Conservation (phyloP, 805 yeast genomes). For the Barnettozyma botsteinii region DNA sequence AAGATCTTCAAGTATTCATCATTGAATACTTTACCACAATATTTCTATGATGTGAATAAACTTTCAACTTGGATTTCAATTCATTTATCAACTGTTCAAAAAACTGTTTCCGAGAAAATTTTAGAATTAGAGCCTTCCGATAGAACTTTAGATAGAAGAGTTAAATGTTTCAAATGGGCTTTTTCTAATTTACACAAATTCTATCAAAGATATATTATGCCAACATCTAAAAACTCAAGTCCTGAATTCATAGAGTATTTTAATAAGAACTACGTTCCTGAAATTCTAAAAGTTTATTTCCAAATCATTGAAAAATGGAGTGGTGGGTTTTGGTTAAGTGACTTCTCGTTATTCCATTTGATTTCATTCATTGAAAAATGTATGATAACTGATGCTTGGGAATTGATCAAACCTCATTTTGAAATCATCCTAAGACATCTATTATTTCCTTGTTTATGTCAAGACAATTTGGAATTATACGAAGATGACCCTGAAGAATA, state of each 20-base stretch:
- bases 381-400: conserved; percentile 53
- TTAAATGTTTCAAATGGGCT: conserved; percentile 85
- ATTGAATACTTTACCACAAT: conserved; percentile 51
- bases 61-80: conserved; percentile 58
- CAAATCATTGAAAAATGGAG: conserved; percentile 38
- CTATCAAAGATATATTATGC: conserved; percentile 49
- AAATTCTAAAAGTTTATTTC: conserved; percentile 59
- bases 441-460: conserved; percentile 70
- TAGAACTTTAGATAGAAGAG: conserved; percentile 43
- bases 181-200: conserved; percentile 70
- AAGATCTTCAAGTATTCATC: conserved; percentile 63
- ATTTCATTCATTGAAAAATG: conserved; percentile 61
- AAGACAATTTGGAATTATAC: conserved; percentile 64
- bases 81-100: conserved; percentile 54
- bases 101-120: conserved; percentile 48
- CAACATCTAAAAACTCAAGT: conserved; percentile 30
- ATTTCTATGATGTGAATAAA: conserved; percentile 33
- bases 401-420: conserved; percentile 55
- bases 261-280: conserved; percentile 57
- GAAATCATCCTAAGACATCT: conserved; percentile 62
- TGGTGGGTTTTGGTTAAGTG: conserved; percentile 54
- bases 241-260: conserved; percentile 54
- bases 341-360: conserved; percentile 56
- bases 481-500: conserved; percentile 88
- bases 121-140: conserved; percentile 43